phyloP scores from a whole-genome alignment of 1,139 yeast genomes.

The Hansenula anomala region DNA sequence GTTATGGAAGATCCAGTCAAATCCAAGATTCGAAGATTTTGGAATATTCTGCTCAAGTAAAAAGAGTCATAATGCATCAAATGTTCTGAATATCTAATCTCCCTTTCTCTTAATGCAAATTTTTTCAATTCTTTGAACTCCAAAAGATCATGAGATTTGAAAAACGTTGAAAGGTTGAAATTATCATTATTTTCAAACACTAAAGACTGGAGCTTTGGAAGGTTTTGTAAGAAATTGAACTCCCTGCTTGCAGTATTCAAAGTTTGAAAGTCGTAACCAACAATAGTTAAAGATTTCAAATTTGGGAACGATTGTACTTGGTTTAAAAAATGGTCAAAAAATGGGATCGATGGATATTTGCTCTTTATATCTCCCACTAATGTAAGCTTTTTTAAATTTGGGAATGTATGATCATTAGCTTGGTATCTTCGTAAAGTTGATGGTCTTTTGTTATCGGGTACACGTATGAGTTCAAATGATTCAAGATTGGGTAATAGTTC shows the following conservation, averaged over 20 bases:
- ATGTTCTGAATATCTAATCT: constrained; percentile 12
- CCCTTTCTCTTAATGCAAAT: constrained; percentile 16
- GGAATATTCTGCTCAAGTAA: constrained; percentile 12
- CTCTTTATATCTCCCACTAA: constrained; percentile 14
- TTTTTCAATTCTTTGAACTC: constrained; percentile 8
- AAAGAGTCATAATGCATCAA: constrained; percentile 9
- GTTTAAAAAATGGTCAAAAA: constrained; percentile 11
- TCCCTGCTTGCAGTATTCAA: constrained; percentile 13
- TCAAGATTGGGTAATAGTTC: constrained; percentile 12
- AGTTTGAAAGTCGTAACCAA: constrained; percentile 16
- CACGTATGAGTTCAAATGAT: constrained; percentile 9
- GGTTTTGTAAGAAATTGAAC: constrained; percentile 17
- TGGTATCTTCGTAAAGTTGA: constrained; percentile 7
- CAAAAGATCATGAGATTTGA: constrained; percentile 14
- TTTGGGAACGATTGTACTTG: constrained; percentile 10
- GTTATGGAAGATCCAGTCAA: constrained; percentile 20
- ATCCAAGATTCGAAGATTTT: constrained; percentile 11
- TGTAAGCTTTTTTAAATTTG: constrained; percentile 9
- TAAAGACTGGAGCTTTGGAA: constrained; percentile 11
- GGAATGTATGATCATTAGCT: constrained; percentile 1
- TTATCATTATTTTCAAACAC: constrained; percentile 18
- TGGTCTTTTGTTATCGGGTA: constrained; percentile 3
- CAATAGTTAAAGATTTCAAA: constrained; percentile 12
- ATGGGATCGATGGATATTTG: constrained; percentile 14
- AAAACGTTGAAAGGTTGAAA: constrained; percentile 11